Evolutionary conservation across 2,329 filamentous ascomycete genomes (phyloP).

Genomic region (Botrytis fragariae): DNA sequence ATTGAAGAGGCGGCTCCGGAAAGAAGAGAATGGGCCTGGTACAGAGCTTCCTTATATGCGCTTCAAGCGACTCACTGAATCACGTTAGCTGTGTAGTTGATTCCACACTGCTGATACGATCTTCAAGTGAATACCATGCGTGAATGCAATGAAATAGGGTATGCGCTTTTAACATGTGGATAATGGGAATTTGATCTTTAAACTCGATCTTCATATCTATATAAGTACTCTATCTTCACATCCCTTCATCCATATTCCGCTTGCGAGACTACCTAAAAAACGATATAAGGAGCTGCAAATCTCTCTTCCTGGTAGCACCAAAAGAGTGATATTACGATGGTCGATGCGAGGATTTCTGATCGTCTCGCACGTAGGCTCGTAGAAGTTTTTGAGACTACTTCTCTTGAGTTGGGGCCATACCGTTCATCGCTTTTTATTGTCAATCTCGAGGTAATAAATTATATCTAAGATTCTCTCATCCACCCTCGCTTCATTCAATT

Average conservation of each 20-base stretch:
- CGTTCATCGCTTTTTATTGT: not conserved
- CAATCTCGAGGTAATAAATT: not conserved
- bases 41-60: not conserved
- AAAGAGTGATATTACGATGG: not conserved
- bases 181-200: accelerated
- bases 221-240: not conserved
- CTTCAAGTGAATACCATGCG: not conserved
- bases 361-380: not conserved
- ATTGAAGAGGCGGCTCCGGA: not conserved
- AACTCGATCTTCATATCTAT: not conserved
- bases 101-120: not conserved
- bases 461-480: not conserved
- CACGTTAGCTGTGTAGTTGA: too few species aligned
- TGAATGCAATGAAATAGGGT: not conserved
- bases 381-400: not conserved
- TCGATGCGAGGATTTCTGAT: not conserved
- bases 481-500: not conserved
- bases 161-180: not conserved
- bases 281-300: not conserved
- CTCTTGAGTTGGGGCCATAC: not conserved
- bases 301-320: not conserved
- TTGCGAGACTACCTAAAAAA: not conserved
- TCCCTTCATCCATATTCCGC: not conserved
- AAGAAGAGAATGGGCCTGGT: not conserved
- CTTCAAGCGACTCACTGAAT: too few species aligned